Evolutionary conservation across 2,329 filamentous ascomycete species (phyloP).

Genomic region (Lecanicillium sp.): DNA sequence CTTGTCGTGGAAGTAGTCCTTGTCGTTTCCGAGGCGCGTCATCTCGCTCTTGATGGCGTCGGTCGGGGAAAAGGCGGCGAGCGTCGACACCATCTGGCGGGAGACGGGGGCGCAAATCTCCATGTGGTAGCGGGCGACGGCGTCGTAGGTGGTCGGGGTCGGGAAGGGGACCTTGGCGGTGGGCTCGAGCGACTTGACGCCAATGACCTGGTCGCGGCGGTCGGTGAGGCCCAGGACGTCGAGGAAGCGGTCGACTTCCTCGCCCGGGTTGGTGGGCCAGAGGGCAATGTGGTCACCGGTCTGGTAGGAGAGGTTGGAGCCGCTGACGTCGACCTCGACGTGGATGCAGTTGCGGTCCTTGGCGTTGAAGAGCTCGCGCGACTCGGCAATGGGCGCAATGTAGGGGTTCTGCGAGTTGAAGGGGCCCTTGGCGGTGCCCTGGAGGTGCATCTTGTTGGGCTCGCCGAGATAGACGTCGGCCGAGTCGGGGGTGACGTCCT

Average conservation of each 20-base stretch:
- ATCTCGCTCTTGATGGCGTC: constrained; percentile 82
- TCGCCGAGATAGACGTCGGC: constrained; percentile 88
- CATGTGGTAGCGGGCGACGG: constrained; percentile 89
- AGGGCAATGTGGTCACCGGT: constrained; percentile 96
- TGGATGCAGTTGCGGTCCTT: constrained; percentile 93
- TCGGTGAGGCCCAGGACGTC: constrained; percentile 65
- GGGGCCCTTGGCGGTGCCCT: constrained; percentile 74
- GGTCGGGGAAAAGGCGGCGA: constrained; percentile 83
- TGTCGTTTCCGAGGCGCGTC: constrained; percentile 81
- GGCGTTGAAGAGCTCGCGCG: constrained; percentile 81
- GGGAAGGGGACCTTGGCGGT: constrained; percentile 98
- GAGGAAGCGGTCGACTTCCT: constrained; percentile 86
- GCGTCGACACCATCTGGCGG: constrained; percentile 82
- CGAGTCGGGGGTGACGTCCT: constrained; percentile 65
- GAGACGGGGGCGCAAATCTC: constrained; percentile 94
- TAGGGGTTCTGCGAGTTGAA: constrained; percentile 97
- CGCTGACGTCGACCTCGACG: constrained; percentile 86
- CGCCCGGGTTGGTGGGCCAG: constrained; percentile 93
- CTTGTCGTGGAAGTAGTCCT: constrained; percentile 89
- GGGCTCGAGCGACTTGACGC: constrained; percentile 83
- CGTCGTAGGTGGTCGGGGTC: constrained; percentile 92
- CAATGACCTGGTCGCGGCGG: constrained; percentile 77
- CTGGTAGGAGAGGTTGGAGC: constrained; percentile 85
- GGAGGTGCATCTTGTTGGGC: constrained; percentile 91
- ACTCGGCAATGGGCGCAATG: constrained; percentile 87